Evolutionary conservation across 805 yeast genomes (phyloP).

Genomic region (Metschnikowia lochheadii): DNA sequence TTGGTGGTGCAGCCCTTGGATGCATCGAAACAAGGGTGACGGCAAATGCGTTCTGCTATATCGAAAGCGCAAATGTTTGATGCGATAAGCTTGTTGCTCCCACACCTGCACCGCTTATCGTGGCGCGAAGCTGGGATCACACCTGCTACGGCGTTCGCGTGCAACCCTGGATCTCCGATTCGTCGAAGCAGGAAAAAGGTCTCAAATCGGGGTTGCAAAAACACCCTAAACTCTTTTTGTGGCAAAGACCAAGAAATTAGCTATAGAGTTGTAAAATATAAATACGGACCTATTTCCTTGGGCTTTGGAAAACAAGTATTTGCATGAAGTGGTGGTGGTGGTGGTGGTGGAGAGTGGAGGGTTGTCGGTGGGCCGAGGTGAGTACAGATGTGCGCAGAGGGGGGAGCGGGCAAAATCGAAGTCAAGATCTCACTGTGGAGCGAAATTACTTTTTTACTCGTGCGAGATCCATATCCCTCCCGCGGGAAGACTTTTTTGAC

Average conservation of each 20-base stretch:
- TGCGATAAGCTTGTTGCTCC: not conserved
- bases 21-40: too few species aligned
- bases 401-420: not conserved
- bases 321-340: too few species aligned
- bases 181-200: too few species aligned
- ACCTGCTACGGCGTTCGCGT: not conserved
- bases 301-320: not conserved
- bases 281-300: too few species aligned
- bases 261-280: too few species aligned
- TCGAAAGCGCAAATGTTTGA: not conserved
- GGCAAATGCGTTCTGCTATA: not conserved
- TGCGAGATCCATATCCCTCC: not conserved
- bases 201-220: too few species aligned
- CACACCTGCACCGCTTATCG: slow-evolving; percentile 1
- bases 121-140: not conserved
- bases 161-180: not conserved
- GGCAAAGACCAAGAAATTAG: too few species aligned
- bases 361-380: too few species aligned
- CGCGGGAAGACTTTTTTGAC: slow-evolving; percentile 1
- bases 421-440: not conserved
- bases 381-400: not conserved
- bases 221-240: too few species aligned
- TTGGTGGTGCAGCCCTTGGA: not conserved
- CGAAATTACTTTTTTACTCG: not conserved
- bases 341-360: too few species aligned